Conservation (phyloP, 1,284 basidiomycete species). For the Xerocomus alliaceus region DNA sequence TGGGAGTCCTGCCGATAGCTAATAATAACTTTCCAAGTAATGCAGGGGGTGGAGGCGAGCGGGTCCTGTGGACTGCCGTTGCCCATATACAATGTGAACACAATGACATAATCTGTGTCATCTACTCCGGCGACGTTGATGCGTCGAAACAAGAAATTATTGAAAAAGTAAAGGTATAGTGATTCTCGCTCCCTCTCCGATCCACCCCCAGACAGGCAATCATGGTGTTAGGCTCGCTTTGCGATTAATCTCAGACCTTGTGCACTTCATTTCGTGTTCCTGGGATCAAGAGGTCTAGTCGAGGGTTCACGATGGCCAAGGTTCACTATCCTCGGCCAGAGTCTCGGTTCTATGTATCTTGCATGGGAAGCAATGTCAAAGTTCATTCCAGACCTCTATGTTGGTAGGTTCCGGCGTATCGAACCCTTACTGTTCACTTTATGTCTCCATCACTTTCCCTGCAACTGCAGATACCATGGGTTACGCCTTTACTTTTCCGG, state of each 20-base stretch:
- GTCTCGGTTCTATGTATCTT: conserved; percentile 84
- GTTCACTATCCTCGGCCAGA: conserved; percentile 93
- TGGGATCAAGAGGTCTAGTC: conserved; percentile 74
- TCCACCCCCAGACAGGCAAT: not conserved
- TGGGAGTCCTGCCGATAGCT: conserved; percentile 46
- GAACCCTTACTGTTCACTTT: not conserved
- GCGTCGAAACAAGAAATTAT: conserved; percentile 86
- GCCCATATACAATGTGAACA: conserved; percentile 78
- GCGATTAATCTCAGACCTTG: conserved; percentile 74
- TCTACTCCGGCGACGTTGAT: conserved; percentile 90
- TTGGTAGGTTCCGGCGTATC: conserved; percentile 61
- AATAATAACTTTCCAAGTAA: conserved; percentile 66
- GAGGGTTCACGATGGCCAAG: conserved; percentile 86
- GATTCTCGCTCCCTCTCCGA: not conserved
- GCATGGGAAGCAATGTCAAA: conserved; percentile 81
- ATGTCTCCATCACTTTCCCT: not conserved
- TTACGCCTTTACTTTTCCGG: conserved; percentile 91
- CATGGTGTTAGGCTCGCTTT: conserved; percentile 75
- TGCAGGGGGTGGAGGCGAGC: conserved; percentile 96
- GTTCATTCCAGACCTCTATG: conserved; percentile 87
- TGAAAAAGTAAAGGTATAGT: conserved; percentile 76
- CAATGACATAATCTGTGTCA: conserved; percentile 73
- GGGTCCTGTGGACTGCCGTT: conserved; percentile 94
- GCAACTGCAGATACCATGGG: conserved; percentile 92
- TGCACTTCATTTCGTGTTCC: conserved; percentile 79